These are phyloP conservation scores for Aspergillus flavus DNA, from an alignment of 2,329 filamentous ascomycete species.

Conservation along the genomic window DNA sequence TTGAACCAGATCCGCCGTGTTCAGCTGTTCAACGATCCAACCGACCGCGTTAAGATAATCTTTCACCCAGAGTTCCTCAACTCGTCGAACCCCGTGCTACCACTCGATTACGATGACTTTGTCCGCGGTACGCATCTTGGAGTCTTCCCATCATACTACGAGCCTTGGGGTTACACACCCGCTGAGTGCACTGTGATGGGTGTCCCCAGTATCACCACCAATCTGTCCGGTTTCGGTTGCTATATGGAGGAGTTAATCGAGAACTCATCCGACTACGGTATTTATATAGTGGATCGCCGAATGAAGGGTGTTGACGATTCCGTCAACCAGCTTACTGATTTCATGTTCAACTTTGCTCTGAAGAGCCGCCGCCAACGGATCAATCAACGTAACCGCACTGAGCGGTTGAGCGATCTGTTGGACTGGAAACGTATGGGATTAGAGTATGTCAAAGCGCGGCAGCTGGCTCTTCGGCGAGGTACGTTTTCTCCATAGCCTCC, in stretches of 20 bases:
- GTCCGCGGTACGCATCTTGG: constrained; percentile 95
- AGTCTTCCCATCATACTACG: constrained; percentile 96
- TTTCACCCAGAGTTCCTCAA: constrained; percentile 99
- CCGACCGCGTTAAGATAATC: constrained; percentile 93
- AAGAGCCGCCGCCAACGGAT: constrained; percentile 97
- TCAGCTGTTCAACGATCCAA: constrained; percentile 93
- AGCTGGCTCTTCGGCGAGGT: constrained; percentile 80
- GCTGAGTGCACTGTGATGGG: constrained; percentile 99
- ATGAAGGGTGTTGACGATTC: constrained; percentile 96
- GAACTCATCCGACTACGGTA: constrained; percentile 96
- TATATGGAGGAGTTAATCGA: constrained; percentile 99
- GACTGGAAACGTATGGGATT: constrained; percentile 99
- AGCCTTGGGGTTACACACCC: constrained; percentile 98
- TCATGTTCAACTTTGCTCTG: constrained; percentile 90
- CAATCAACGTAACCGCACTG: constrained; percentile 96
- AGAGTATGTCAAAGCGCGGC: constrained; percentile 97
- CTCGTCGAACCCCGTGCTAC: constrained; percentile 90
- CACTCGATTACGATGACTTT: constrained; percentile 97
- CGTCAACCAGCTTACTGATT: constrained; percentile 88
- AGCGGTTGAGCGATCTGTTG: constrained; percentile 88
- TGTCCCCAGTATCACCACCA: constrained; percentile 96
- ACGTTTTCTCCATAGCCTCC: constrained; percentile 12
- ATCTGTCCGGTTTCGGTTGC: constrained; percentile 95
- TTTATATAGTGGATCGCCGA: constrained; percentile 96
- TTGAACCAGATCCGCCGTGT: constrained; percentile 94